These are phyloP conservation scores for Tolypocladium paradoxum DNA, from an alignment of 2,329 filamentous ascomycete species.

Conservation along the genomic window DNA sequence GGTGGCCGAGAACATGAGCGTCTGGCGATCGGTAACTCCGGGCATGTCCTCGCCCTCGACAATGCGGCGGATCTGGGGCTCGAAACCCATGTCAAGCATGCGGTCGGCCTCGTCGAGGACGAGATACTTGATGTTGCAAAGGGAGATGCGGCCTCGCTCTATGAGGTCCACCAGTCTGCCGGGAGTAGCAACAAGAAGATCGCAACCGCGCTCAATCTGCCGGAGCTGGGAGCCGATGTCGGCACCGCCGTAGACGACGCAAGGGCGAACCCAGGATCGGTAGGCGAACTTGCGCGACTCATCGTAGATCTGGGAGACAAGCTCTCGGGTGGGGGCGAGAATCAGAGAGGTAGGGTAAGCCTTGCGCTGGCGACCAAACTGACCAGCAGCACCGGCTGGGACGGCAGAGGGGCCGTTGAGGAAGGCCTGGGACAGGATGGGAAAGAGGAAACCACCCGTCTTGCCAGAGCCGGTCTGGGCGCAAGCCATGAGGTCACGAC, in stretches of 20 bases:
- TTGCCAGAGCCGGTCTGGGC: constrained; percentile 99
- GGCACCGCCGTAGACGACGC: constrained; percentile 97
- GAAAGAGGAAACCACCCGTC: constrained; percentile 98
- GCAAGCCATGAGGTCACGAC: constrained; percentile 98
- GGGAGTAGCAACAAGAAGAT: constrained; percentile 92
- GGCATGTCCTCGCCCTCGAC: constrained; percentile 99
- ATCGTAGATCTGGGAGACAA: constrained; percentile 97
- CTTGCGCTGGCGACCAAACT: constrained; percentile 90
- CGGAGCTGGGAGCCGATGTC: constrained; percentile 97
- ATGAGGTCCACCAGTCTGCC: constrained; percentile 97
- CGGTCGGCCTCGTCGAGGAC: constrained; percentile 98
- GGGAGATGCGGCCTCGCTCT: constrained; percentile 94
- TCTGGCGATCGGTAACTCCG: constrained; percentile 70
- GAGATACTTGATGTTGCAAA: constrained; percentile 98
- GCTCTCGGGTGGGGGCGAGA: constrained; percentile 90
- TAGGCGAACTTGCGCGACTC: constrained; percentile 98
- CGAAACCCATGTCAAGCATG: constrained; percentile 99
- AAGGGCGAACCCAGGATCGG: constrained; percentile 96
- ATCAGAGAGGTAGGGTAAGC: constrained; percentile 95
- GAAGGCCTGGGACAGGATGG: constrained; percentile 96
- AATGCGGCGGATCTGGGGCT: constrained; percentile 97
- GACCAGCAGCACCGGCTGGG: constrained; percentile 53
- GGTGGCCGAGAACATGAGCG: constrained; percentile 99
- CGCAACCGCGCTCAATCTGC: constrained; percentile 93
- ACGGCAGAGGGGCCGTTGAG: constrained; percentile 69